Evolutionary conservation across 2,329 filamentous ascomycete genomes (phyloP).

Genomic region (Xylariaceae sp.): DNA sequence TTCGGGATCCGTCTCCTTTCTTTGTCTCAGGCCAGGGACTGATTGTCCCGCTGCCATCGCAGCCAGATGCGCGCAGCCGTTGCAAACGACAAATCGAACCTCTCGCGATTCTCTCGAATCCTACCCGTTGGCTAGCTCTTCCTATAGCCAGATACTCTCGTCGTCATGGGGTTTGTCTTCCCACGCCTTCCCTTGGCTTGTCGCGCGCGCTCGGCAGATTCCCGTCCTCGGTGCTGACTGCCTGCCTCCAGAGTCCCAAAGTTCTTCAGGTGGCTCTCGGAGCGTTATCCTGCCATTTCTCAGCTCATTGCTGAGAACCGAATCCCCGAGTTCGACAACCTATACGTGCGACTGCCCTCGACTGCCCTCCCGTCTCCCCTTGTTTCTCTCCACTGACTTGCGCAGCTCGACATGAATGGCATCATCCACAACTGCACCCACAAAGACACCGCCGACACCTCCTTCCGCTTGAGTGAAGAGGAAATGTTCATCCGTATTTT

Average conservation of each 20-base stretch:
- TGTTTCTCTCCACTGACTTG: conserved; percentile 20
- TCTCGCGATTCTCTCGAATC: too few relatives aligned
- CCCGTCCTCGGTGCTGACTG: conserved; percentile 12
- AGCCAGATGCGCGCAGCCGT: too few relatives aligned
- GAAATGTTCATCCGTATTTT: conserved; percentile 99
- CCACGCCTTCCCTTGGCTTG: background rate
- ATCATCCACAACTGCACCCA: conserved; percentile 99
- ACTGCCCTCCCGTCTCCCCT: conserved; percentile 6
- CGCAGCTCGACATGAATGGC: conserved; percentile 88
- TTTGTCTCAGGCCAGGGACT: too few relatives aligned
- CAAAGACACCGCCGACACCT: conserved; percentile 86
- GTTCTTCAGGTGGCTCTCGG: conserved; percentile 98
- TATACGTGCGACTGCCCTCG: conserved; percentile 57
- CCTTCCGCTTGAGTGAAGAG: conserved; percentile 90
- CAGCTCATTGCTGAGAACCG: conserved; percentile 98
- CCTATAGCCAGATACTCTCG: conserved; percentile 1
- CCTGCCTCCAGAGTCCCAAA: conserved; percentile 63
- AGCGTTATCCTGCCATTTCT: conserved; percentile 96
- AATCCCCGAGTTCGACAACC: conserved; percentile 96
- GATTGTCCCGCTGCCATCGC: too few relatives aligned
- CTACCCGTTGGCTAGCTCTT: too few relatives aligned
- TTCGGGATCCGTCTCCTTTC: too few relatives aligned
- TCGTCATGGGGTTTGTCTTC: conserved; percentile 18
- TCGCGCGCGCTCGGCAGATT: background rate
- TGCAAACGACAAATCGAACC: too few relatives aligned